Evolutionary conservation across 2,329 filamentous ascomycete genomes (phyloP).

Genomic region (Beauveria scarabaeidicola): DNA sequence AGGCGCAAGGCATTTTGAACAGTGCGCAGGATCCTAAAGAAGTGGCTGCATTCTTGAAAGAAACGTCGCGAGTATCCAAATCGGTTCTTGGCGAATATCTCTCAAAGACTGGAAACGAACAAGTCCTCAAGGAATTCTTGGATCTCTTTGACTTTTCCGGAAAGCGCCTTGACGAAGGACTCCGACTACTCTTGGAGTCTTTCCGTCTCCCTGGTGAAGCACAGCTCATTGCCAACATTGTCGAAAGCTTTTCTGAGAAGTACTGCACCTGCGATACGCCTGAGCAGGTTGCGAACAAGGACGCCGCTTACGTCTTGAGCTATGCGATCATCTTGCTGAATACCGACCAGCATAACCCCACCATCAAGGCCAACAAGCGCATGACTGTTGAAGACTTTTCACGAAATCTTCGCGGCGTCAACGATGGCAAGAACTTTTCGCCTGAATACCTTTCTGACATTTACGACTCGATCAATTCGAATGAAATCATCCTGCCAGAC

Average conservation of each 20-base stretch:
- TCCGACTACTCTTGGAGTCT: constrained; percentile 77
- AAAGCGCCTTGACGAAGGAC: constrained; percentile 82
- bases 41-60: constrained; percentile 79
- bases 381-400: constrained; percentile 82
- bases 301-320: constrained; percentile 81
- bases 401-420: constrained; percentile 83
- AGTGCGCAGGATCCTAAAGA: constrained; percentile 64
- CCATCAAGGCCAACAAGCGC: constrained; percentile 66
- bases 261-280: constrained; percentile 66
- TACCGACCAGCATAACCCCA: constrained; percentile 93
- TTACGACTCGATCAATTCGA: constrained; percentile 81
- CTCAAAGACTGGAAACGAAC: constrained; percentile 82
- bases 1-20: constrained; percentile 76
- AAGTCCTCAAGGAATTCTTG: constrained; percentile 77
- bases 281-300: constrained; percentile 71
- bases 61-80: constrained; percentile 83
- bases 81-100: constrained; percentile 85
- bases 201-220: constrained; percentile 94
- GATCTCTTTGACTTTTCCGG: constrained; percentile 79
- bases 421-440: constrained; percentile 75
- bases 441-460: constrained; percentile 77
- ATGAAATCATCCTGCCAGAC: constrained; percentile 94
- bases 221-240: constrained; percentile 83
- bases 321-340: constrained; percentile 98
- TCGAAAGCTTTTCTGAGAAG: constrained; percentile 77